A percentile compares a stretch with the other conserved stretches of the same genome.
phyloP scores from a whole-genome alignment of 768 basidiomycete species.

The Termitomyces sp. region DNA sequence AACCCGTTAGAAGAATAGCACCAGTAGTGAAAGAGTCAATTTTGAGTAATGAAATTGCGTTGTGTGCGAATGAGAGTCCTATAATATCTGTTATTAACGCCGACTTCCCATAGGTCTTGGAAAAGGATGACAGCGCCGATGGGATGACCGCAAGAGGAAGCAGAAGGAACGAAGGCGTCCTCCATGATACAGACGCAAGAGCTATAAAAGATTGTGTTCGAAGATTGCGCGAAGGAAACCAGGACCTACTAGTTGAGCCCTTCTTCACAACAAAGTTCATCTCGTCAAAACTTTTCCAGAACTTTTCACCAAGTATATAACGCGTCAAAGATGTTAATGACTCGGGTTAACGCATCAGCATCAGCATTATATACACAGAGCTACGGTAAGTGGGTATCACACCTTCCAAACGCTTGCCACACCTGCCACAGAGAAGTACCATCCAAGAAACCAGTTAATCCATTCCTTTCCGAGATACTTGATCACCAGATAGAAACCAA shows the following conservation, averaged over 20 bases:
- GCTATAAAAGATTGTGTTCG: slow-evolving; percentile 25
- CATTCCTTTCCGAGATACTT: slow-evolving; percentile 77
- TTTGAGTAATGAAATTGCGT: slow-evolving; percentile 74
- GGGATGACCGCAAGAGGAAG: slow-evolving; percentile 62
- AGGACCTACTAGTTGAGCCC: slow-evolving; percentile 41
- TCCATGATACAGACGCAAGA: slow-evolving; percentile 40
- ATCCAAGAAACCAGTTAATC: slow-evolving; percentile 78
- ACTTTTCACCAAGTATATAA: slow-evolving; percentile 43
- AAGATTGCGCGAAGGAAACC: background rate
- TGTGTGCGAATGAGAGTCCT: slow-evolving; percentile 77
- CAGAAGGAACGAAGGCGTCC: slow-evolving; percentile 55
- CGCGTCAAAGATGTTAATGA: slow-evolving; percentile 48
- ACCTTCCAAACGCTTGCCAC: slow-evolving; percentile 72
- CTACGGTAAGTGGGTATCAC: slow-evolving; percentile 15
- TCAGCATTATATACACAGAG: background rate
- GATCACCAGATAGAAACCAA: slow-evolving; percentile 67
- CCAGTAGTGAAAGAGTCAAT: slow-evolving; percentile 92
- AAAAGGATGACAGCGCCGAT: slow-evolving; percentile 59
- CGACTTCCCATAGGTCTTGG: slow-evolving; percentile 45
- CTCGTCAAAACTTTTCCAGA: slow-evolving; percentile 59
- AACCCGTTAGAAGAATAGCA: slow-evolving; percentile 70
- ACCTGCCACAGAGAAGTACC: slow-evolving; percentile 69
- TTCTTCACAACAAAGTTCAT: slow-evolving; percentile 42
- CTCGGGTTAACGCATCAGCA: slow-evolving; percentile 28
- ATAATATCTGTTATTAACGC: slow-evolving; percentile 75